Evolutionary conservation across 1,284 basidiomycete species (phyloP).

Genomic region (Cutaneotrichosporon mucoides): DNA sequence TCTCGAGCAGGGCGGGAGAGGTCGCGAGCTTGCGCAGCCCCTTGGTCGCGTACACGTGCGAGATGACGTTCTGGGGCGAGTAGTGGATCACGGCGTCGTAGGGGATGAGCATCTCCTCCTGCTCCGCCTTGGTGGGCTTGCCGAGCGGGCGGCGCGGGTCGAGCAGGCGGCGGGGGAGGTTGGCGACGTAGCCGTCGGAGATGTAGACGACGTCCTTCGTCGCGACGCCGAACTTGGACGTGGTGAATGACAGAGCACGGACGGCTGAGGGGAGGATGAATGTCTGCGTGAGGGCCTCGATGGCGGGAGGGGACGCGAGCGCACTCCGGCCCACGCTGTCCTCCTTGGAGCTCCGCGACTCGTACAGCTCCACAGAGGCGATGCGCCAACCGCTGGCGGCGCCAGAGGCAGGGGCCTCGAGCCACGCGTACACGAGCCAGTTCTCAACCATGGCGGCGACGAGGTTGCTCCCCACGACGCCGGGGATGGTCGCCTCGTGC

Average conservation of each 20-base stretch:
- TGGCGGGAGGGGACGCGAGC: conserved; percentile 56
- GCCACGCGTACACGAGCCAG: conserved; percentile 82
- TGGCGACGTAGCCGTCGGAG: conserved; percentile 68
- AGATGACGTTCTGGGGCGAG: conserved; percentile 66
- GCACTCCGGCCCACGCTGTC: conserved; percentile 66
- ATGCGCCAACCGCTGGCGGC: conserved; percentile 63
- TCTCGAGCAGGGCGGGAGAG: conserved; percentile 81
- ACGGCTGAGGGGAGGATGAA: conserved; percentile 69
- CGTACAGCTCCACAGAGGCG: conserved; percentile 81
- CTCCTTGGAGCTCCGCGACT: conserved; percentile 60
- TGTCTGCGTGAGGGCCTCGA: conserved; percentile 63
- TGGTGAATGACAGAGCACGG: conserved; percentile 66
- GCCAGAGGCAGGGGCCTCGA: conserved; percentile 21
- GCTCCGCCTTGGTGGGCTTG: conserved; percentile 71
- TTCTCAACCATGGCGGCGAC: conserved; percentile 76
- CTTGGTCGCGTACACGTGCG: conserved; percentile 57
- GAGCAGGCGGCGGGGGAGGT: conserved; percentile 68
- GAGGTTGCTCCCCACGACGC: conserved; percentile 51
- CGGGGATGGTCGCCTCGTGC: conserved; percentile 56
- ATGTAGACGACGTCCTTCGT: conserved; percentile 81
- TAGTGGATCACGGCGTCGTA: conserved; percentile 75
- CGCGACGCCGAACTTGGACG: conserved; percentile 82
- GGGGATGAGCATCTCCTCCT: conserved; percentile 78
- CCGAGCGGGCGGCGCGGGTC: conserved; percentile 78
- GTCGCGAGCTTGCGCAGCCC: conserved; percentile 64